Evolutionary conservation across 129 eudicot genomes (phyloP), one percentile per base, ranked within the genome.

Genomic region (Lactuca sativa): DNA sequence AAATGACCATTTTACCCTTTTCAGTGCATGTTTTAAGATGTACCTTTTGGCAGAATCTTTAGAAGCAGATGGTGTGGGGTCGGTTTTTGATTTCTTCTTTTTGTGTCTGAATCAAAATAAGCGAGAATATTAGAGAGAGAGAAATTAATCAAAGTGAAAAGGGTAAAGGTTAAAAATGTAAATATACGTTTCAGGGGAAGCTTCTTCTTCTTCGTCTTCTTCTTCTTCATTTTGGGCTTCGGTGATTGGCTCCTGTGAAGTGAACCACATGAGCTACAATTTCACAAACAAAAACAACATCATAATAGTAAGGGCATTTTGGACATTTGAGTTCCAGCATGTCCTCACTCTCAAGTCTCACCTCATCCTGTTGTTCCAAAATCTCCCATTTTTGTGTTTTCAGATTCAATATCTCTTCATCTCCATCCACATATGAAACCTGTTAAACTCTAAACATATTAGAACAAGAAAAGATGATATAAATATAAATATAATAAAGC

Each of bases 361-460:
- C 98, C 95, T 61, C 79, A 64, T 75, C 81, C 9, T 78, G 52
- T 69, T 80, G 85, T 11, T 70, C 32, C 58, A 87, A 37, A 78
- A 81, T 56, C 56, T 80, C 82, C 97, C 97, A 93, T 59, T 38
- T 54, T 64, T 93, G 89, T 56, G 58, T 82, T 63, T 41, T 78
- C 8, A 93, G 84, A 69, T 73, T 72, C 63, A 93, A 54, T 15
- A 31, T 14, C 56, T 93, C 99, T 52, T 48, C 73, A 56, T 93
- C 99, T 8, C 95, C 97, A 63, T 93, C 99, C 77, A 32, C 67
- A 71, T 93, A 93, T 25, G 59, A 58, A 10, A 93, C 87, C 99
- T 93, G 74, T 68, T 40, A 6, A 43, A 36, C 56, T 0, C 2
- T 25, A 40, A 71, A 77, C 56, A 58, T 56, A 66, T 59, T 67